phyloP scores from a whole-genome alignment of 345 rosid species.

The Euphorbia peplus region DNA sequence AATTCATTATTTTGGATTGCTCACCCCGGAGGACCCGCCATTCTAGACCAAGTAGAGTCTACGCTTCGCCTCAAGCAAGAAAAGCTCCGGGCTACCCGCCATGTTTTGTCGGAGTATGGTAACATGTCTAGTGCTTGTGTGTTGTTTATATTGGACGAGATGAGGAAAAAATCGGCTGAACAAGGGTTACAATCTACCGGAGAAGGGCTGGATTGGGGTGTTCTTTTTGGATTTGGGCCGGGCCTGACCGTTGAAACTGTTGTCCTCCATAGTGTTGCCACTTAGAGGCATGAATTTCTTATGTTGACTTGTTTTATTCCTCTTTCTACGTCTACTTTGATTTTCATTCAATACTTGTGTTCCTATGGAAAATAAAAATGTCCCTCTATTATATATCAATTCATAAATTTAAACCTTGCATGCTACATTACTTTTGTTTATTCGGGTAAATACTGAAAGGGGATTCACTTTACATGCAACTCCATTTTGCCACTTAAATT shows the following conservation, averaged over 20 bases:
- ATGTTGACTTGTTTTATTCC: too few relatives aligned
- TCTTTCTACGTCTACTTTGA: too few relatives aligned
- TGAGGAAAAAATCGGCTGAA: constrained; percentile 55
- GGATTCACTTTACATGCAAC: too few relatives aligned
- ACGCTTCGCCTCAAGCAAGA: constrained; percentile 48
- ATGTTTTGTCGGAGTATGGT: constrained; percentile 64
- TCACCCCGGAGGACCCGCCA: constrained; percentile 79
- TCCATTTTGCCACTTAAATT: too few relatives aligned
- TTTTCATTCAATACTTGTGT: too few relatives aligned
- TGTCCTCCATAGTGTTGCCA: constrained; percentile 51
- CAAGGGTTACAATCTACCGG: constrained; percentile 66
- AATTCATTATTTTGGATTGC: constrained; percentile 77
- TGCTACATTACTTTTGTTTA: too few relatives aligned
- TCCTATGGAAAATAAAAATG: too few relatives aligned
- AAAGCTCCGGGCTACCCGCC: constrained; percentile 59
- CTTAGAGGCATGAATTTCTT: background rate
- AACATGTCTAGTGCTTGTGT: constrained; percentile 89
- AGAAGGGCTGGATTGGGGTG: constrained; percentile 86
- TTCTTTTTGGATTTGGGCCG: constrained; percentile 77
- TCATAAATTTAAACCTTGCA: too few relatives aligned
- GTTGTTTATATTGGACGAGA: constrained; percentile 64
- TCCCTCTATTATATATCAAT: too few relatives aligned
- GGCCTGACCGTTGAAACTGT: constrained; percentile 80
- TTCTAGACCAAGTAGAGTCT: constrained; percentile 54
- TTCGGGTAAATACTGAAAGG: too few relatives aligned